Evolutionary conservation across 2,329 filamentous ascomycete species (phyloP), one percentile per base, ranked within the genome.

Genomic region (Colletotrichum sansevieriae): DNA sequence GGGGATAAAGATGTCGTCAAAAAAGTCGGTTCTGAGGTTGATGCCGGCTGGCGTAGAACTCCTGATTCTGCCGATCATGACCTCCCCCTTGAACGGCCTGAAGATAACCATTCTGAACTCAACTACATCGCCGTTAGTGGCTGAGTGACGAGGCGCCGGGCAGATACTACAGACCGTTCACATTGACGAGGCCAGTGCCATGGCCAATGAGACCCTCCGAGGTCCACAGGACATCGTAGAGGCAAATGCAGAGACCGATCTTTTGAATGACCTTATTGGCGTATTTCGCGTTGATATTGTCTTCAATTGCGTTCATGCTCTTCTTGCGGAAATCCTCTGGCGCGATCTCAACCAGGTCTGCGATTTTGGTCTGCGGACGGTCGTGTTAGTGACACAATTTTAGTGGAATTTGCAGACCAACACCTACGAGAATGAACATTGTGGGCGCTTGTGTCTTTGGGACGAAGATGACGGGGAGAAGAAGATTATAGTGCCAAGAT

Each of bases 211-310:
- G 83, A 35, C 96, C 96, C 79, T 99, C 96, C 0, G 95, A 97
- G 0, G 94, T 90, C 81, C 92, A 93, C 6, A 97, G 83, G 12
- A 99, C 84, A 77, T 98, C 96, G 82, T 96, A 98, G 74, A 99
- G 89, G 77, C 93, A 95, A 73, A 99, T 91, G 76, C 94, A 98
- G 4, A 99, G 90, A 11, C 96, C 96, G 68, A 98, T 91, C 76
- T 96, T 96, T 78, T 97, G 95, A 70, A 99, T 94, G 22, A 94
- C 92, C 81, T 95, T 96, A 82, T 99, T 98, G 68, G 95, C 90
- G 80, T 98, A 99, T 82, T 99, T 99, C 71, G 90, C 87, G 78
- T 99, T 98, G 82, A 99, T 96, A 75, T 96, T 96, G 82, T 99
- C 95, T 81, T 98, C 94, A 71, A 99, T 93, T 1, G 94, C 94